Conservation (phyloP, 75 land plant species). For the Pseudotsuga menziesii region DNA sequence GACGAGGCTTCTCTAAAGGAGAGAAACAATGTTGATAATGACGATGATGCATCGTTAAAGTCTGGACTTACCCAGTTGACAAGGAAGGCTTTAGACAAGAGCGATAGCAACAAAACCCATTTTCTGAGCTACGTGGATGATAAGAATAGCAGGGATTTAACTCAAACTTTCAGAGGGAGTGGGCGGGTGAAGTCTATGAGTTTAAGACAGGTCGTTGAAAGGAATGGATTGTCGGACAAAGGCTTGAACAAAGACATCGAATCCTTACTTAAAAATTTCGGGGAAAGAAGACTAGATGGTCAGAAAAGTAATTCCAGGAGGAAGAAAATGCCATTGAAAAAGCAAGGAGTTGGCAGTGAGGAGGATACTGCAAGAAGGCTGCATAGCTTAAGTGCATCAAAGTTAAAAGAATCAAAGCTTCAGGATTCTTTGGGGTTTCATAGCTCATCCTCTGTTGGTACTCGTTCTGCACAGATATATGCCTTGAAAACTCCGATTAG, state of each 20-base stretch:
- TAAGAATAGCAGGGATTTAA: not conserved
- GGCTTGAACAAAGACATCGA: not conserved
- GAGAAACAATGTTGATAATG: constrained; percentile 6
- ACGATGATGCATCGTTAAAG: constrained; percentile 9
- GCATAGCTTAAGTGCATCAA: not conserved
- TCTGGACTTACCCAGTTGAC: constrained; percentile 4
- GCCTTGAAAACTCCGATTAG: not conserved
- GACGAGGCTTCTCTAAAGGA: constrained; percentile 6
- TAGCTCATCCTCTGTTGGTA: too few relatives aligned
- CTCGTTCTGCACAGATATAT: not conserved
- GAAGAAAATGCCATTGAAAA: not conserved
- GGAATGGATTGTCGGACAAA: not conserved
- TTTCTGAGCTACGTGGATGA: not conserved
- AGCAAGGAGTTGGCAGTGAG: not conserved
- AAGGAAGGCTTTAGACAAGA: constrained; percentile 13
- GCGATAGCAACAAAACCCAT: not conserved
- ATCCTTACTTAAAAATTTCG: not conserved
- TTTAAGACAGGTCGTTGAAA: not conserved
- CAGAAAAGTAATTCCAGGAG: constrained; percentile 3
- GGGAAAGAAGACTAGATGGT: not conserved
- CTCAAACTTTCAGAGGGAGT: constrained; percentile 3
- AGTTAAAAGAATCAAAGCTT: not conserved
- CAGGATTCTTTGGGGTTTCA: not conserved
- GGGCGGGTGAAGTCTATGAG: not conserved
- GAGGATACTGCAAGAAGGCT: not conserved